Base-by-base conservation (phyloP, 306 rosid genomes). In the Rosa lucieae region DNA sequence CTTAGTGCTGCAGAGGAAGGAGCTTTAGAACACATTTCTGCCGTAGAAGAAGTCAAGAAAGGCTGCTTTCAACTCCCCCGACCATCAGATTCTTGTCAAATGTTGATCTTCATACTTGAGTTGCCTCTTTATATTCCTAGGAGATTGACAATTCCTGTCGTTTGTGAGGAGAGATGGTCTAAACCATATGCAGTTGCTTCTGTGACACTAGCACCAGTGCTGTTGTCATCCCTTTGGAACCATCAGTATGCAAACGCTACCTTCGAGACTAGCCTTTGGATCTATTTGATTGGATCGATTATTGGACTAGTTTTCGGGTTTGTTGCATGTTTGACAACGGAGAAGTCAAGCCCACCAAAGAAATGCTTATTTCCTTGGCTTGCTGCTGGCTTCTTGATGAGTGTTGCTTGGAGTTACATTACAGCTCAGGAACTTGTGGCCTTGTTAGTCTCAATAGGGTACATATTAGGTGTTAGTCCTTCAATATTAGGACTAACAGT, bases 111-210 rank as follows among this genome's bases (percentile, higher is more conserved):
- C 23, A 72, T 87, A 4, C 82, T 94, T 8, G 96, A 92, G 29
- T 44, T 94, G 26, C 98, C 98, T 2, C 96, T 94, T 77, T 62
- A 73, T 78, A 67, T 94, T 78, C 96, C 97, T 23, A 90, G 98
- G 73, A 90, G 89, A 80, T 67, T 94, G 32, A 94, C 98, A 0
- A 94, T 94, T 71, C 98, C 98, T 5, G 81, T 85, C 13, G 88
- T 94, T 55, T 81, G 77, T 72, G 93, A 94, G 23, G 97, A 89
- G 0, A 89, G 79, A 39, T 94, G 98, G 98, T 92, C 90, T 21
- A 90, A 89, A 59, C 82, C 88, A 21, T 92, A 69, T 83, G 98
- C 94, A 8, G 94, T 92, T 11, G 79, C 87, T 61, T 92, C 98
- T 3, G 96, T 88, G 58, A 84, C 89, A 67, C 66, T 94, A 48